phyloP scores from a whole-genome alignment of 345 rosid genomes.

The Populus ilicifolia region DNA sequence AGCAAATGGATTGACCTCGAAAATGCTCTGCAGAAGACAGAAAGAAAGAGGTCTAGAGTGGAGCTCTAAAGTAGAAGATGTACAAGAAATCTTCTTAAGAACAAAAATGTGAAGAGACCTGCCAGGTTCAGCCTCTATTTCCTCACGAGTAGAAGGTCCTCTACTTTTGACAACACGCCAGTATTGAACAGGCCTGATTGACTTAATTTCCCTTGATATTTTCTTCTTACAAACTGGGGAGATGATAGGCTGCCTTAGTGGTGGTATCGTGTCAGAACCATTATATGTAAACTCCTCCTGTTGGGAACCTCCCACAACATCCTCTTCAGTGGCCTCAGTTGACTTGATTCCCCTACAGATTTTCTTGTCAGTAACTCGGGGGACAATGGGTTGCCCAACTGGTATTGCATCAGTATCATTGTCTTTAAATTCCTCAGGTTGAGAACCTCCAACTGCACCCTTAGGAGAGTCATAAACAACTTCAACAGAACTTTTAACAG shows the following conservation, averaged over 20 bases:
- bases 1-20: not conserved
- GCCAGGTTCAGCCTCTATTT: constrained; percentile 28
- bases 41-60: not conserved
- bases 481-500: constrained; percentile 23
- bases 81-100: not conserved
- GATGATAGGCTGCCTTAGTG: constrained; percentile 1
- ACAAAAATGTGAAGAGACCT: constrained; percentile 4
- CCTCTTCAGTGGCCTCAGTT: not conserved
- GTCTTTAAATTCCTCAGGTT: constrained; percentile 14
- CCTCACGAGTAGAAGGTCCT: constrained; percentile 10
- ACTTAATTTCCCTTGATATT: not conserved
- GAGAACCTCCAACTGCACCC: constrained; percentile 23
- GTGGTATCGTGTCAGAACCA: not conserved
- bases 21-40: not conserved
- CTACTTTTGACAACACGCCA: constrained; percentile 4
- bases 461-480: constrained; percentile 15
- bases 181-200: not conserved
- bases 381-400: not conserved
- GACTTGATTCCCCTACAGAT: not conserved
- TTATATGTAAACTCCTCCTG: constrained; percentile 15
- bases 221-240: constrained; percentile 6
- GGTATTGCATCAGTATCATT: constrained; percentile 1
- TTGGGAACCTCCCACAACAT: constrained; percentile 21
- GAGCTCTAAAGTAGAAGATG: not conserved
- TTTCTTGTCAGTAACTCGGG: constrained; percentile 11